Conservation (phyloP, 495 filamentous ascomycete genomes). For the Penicillium lividum region DNA sequence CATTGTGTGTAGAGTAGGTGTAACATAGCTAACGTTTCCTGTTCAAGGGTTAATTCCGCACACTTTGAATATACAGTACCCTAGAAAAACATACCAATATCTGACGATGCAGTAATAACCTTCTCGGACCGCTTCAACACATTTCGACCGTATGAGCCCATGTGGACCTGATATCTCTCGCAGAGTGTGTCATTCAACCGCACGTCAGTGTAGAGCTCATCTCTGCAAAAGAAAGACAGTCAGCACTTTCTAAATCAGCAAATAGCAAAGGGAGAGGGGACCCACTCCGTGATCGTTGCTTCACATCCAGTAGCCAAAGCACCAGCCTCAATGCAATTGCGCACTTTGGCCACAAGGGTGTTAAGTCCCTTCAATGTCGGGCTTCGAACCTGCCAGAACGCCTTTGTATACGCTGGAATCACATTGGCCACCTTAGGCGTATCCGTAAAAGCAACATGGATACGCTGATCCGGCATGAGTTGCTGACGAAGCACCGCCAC, state of each 20-base stretch:
- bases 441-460: conserved; percentile 59
- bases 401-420: conserved; percentile 58
- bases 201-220: conserved; percentile 58
- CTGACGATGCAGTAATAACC: conserved; percentile 49
- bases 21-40: conserved; percentile 65
- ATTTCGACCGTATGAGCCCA: conserved; percentile 47
- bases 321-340: conserved; percentile 60
- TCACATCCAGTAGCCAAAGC: conserved; percentile 61
- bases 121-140: conserved; percentile 51
- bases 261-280: background rate
- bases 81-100: conserved; percentile 49
- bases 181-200: conserved; percentile 61
- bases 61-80: no score
- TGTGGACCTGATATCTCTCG: conserved; percentile 51
- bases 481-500: conserved; percentile 64
- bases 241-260: background rate
- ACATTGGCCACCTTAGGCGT: conserved; percentile 62
- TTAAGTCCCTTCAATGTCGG: conserved; percentile 47
- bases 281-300: conserved; percentile 47
- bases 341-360: conserved; percentile 50
- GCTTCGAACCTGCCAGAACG: conserved; percentile 54
- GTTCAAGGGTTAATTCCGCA: background rate
- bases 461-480: conserved; percentile 59
- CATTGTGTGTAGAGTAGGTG: conserved; percentile 61
- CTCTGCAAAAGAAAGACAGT: conserved; percentile 14